Evolutionary conservation across 2,329 filamentous ascomycete genomes (phyloP).

Genomic region (Nothophoma quercina): DNA sequence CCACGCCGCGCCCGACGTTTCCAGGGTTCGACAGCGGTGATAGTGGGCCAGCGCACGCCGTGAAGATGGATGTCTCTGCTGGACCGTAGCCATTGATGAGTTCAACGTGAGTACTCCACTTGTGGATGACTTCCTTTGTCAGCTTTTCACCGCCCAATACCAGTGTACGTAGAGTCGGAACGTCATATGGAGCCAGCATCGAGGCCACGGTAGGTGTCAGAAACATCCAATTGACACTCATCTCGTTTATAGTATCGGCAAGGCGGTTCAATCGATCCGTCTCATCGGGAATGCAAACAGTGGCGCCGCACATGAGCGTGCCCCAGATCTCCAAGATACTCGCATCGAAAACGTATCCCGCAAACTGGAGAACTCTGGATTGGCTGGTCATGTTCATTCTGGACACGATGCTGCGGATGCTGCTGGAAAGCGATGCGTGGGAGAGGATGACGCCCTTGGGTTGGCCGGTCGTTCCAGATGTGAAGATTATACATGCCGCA

Average conservation of each 20-base stretch:
- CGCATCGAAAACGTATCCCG: constrained; percentile 63
- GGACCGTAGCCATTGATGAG: neutral
- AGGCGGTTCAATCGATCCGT: constrained; percentile 61
- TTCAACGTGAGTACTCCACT: neutral
- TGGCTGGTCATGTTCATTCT: neutral
- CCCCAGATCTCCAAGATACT: constrained; percentile 63
- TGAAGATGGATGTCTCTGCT: neutral
- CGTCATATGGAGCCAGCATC: neutral
- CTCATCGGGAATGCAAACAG: constrained; percentile 63
- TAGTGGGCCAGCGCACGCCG: neutral
- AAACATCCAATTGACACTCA: neutral
- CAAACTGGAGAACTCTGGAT: constrained; percentile 56
- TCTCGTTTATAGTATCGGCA: neutral
- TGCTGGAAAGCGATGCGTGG: constrained; percentile 66
- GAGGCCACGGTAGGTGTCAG: neutral
- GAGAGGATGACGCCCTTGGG: constrained; percentile 70
- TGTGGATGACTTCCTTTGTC: neutral
- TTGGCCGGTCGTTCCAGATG: constrained; percentile 51
- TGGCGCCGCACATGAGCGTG: constrained; percentile 59
- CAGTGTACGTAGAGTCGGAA: neutral
- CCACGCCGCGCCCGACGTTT: neutral
- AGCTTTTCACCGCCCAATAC: neutral
- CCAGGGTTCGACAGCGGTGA: neutral
- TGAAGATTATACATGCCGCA: constrained; percentile 55
- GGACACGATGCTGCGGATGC: constrained; percentile 56